Evolutionary conservation across 495 filamentous ascomycete genomes (phyloP).

Genomic region (Hypoxylon crocopeplum): DNA sequence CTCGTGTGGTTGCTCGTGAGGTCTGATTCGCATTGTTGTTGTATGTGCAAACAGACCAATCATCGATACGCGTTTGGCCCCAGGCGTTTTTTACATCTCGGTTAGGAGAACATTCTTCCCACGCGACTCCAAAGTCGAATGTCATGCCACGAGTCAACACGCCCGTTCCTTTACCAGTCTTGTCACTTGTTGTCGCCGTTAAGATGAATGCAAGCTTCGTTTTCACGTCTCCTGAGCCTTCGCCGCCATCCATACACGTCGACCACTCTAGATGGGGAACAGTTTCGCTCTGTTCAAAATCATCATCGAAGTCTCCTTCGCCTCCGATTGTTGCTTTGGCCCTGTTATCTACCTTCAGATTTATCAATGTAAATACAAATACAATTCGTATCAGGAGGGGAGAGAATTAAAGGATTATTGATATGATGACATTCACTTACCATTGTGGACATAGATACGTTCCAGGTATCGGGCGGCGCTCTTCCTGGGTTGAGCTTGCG

Average conservation of each 20-base stretch:
- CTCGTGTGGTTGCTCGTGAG: neutral
- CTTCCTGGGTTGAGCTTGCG: conserved; percentile 26
- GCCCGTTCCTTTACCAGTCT: conserved; percentile 25
- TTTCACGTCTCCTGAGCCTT: conserved; percentile 30
- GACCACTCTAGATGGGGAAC: conserved; percentile 28
- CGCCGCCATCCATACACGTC: conserved; percentile 32
- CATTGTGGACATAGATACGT: conserved; percentile 35
- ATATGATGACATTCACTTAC: conserved; percentile 1
- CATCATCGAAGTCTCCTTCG: conserved; percentile 18
- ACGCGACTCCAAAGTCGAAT: conserved; percentile 27
- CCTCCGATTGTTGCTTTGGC: conserved; percentile 20
- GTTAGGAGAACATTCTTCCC: conserved; percentile 26
- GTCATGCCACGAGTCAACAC: conserved; percentile 18
- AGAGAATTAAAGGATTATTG: neutral
- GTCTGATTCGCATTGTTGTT: conserved; percentile 18
- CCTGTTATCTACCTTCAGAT: conserved; percentile 15
- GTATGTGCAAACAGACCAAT: conserved; percentile 29
- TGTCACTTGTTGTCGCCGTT: conserved; percentile 27
- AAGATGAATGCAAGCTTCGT: conserved; percentile 27
- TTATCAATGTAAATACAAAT: neutral
- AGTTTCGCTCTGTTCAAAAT: conserved; percentile 16
- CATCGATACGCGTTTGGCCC: conserved; percentile 27
- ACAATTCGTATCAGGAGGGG: no score
- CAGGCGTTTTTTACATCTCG: conserved; percentile 19
- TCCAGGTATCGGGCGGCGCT: conserved; percentile 31